A percentile compares a stretch with the other conserved stretches of the same genome.
phyloP scores from a whole-genome alignment of 306 rosid genomes.

The Sicyos edulis region DNA sequence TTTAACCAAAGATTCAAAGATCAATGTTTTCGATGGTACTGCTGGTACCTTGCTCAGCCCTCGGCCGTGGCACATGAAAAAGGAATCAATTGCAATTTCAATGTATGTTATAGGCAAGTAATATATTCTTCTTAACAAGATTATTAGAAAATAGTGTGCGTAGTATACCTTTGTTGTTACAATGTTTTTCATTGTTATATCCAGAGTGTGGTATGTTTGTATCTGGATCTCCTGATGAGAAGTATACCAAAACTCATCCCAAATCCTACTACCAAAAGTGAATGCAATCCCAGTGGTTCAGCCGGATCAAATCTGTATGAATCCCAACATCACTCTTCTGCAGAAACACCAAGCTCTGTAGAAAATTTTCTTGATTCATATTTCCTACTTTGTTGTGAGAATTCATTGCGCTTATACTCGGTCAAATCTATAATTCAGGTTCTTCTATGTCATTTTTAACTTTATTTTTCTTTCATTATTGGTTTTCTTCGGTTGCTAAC shows the following conservation, averaged over 20 bases:
- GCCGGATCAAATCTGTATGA: conserved; percentile 35
- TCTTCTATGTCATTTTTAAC: conserved; percentile 26
- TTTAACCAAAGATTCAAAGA: conserved; percentile 58
- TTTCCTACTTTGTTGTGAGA: conserved; percentile 72
- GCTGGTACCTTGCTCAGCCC: conserved; percentile 53
- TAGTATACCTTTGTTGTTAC: conserved; percentile 9
- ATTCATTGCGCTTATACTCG: conserved; percentile 62
- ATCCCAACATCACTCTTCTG: conserved; percentile 29
- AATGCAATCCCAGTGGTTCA: conserved; percentile 29
- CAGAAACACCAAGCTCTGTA: conserved; percentile 40
- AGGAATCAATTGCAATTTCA: conserved; percentile 77
- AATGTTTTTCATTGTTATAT: conserved; percentile 22
- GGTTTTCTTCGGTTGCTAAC: conserved; percentile 19
- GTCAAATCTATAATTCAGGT: conserved; percentile 83
- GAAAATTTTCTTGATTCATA: conserved; percentile 48
- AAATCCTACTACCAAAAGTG: conserved; percentile 30
- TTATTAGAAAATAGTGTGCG: conserved; percentile 6
- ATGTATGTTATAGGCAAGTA: conserved; percentile 98
- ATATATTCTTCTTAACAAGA: conserved; percentile 32
- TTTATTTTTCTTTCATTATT: conserved; percentile 17
- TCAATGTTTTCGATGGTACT: conserved; percentile 49
- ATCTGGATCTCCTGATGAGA: conserved; percentile 50
- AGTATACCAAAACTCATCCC: conserved; percentile 37
- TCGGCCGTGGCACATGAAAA: conserved; percentile 50
- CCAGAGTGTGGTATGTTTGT: conserved; percentile 46